phyloP scores from a whole-genome alignment of 305 asterid species.

The Solanum hybrid region DNA sequence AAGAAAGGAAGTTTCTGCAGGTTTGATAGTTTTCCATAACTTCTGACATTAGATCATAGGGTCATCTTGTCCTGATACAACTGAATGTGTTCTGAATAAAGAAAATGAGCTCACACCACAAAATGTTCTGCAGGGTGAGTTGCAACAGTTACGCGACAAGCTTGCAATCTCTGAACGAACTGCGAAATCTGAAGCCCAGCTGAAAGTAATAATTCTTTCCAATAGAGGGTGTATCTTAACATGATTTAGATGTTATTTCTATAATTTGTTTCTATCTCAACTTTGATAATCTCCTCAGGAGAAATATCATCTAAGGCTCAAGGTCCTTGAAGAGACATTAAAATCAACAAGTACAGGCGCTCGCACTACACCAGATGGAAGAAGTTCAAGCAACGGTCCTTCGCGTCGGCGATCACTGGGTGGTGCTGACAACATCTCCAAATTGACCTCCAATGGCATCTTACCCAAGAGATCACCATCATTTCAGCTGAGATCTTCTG shows the following conservation, averaged over 20 bases:
- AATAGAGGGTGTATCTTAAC: background rate
- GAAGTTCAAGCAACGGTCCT: slow-evolving; percentile 62
- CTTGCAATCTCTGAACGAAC: slow-evolving; percentile 82
- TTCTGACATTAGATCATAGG: background rate
- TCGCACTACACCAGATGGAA: slow-evolving; percentile 56
- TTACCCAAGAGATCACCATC: slow-evolving; percentile 94
- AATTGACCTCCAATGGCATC: slow-evolving; percentile 74
- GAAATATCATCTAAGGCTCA: slow-evolving; percentile 71
- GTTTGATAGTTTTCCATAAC: slow-evolving; percentile 18
- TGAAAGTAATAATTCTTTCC: slow-evolving; percentile 47
- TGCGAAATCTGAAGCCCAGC: slow-evolving; percentile 80
- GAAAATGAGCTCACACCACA: background rate
- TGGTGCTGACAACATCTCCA: slow-evolving; percentile 82
- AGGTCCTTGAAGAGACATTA: slow-evolving; percentile 86
- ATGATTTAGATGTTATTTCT: background rate
- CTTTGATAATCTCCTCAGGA: slow-evolving; percentile 40
- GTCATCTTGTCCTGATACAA: background rate
- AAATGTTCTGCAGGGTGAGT: slow-evolving; percentile 59
- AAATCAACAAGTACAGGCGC: slow-evolving; percentile 52
- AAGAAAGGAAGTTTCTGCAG: slow-evolving; percentile 90
- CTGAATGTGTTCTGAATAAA: background rate
- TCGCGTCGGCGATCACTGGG: slow-evolving; percentile 91
- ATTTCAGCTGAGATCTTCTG: slow-evolving; percentile 79
- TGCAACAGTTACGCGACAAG: slow-evolving; percentile 92
- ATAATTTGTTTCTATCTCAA: background rate